Evolutionary conservation across 441 rosid genomes (phyloP), one percentile per base, ranked within the genome.

Genomic region (Melastoma candidum): DNA sequence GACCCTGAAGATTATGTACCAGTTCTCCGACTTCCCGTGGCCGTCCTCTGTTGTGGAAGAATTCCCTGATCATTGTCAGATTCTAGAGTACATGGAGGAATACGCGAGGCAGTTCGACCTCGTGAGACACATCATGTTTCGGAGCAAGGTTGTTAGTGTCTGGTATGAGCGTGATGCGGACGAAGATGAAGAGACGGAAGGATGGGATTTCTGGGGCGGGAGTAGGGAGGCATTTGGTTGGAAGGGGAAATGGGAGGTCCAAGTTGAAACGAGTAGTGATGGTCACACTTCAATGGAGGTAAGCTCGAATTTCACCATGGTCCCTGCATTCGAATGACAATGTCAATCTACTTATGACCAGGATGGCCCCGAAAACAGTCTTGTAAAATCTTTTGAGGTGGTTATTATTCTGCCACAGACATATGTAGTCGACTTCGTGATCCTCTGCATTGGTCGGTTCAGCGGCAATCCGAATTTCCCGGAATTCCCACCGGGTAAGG

Each of bases 1-100:
- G 53, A 61, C 79, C 2, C 75, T 78, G 1, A 75, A 58, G 49
- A 5, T 46, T 11, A 0, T 50, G 0, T 80, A 63, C 58, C 73
- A 80, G 48, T 77, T 80, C 74, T 69, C 79, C 0, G 81, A 80
- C 71, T 80, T 71, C 46, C 67, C 69, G 0, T 77, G 83, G 83
- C 81, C 81, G 0, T 39, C 50, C 22, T 67, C 74, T 0, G 68
- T 75, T 46, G 44, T 41, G 1, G 58, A 64, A 12, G 56, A 26
- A 2, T 74, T 72, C 36, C 85, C 85, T 0, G 10, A 11, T 51
- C 78, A 73, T 2, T 12, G 63, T 4, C 52, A 72, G 47, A 73
- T 74, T 6, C 47, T 71, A 6, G 75, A 71, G 3, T 80, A 75
- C 51, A 8, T 75, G 29, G 41, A 67, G 7, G 51, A 63, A 3